phyloP scores from a whole-genome alignment of 1,139 yeast genomes.

The Pichia sp. region DNA sequence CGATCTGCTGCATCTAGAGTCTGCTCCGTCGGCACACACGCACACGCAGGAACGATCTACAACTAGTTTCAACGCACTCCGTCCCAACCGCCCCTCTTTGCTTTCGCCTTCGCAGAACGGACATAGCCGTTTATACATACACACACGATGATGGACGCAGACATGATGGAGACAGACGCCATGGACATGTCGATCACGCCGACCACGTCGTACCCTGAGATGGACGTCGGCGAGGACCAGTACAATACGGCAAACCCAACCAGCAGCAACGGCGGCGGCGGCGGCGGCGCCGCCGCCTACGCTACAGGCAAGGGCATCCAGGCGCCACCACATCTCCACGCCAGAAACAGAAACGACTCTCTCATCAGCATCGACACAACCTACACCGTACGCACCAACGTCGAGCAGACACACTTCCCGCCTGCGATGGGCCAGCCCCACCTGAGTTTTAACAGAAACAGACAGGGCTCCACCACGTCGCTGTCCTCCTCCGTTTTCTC shows the following conservation, averaged over 20 bases:
- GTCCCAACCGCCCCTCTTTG: not conserved
- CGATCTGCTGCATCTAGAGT: no score
- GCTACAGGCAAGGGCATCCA: not conserved
- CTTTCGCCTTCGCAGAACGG: not conserved
- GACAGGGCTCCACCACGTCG: slow-evolving; percentile 25
- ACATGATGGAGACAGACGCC: not conserved
- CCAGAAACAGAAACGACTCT: slow-evolving; percentile 21
- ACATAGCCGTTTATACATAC: not conserved
- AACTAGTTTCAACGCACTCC: not conserved
- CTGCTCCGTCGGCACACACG: not conserved
- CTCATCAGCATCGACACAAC: slow-evolving; percentile 23
- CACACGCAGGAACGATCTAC: not conserved
- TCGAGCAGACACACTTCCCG: slow-evolving; percentile 5
- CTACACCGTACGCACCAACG: slow-evolving; percentile 10
- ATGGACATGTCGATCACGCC: slow-evolving; percentile 9
- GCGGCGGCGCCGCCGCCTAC: no score
- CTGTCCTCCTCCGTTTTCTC: slow-evolving; percentile 26
- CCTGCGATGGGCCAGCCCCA: not conserved
- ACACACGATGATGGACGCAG: not conserved
- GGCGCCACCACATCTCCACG: slow-evolving; percentile 15
- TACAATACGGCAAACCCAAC: not conserved
- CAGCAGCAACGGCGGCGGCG: not conserved
- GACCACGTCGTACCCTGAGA: slow-evolving; percentile 1
- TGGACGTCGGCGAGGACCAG: no score
- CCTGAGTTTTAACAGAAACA: slow-evolving; percentile 6